phyloP scores from a whole-genome alignment of 2,329 filamentous ascomycete genomes.

The Penicillium rolfsii region DNA sequence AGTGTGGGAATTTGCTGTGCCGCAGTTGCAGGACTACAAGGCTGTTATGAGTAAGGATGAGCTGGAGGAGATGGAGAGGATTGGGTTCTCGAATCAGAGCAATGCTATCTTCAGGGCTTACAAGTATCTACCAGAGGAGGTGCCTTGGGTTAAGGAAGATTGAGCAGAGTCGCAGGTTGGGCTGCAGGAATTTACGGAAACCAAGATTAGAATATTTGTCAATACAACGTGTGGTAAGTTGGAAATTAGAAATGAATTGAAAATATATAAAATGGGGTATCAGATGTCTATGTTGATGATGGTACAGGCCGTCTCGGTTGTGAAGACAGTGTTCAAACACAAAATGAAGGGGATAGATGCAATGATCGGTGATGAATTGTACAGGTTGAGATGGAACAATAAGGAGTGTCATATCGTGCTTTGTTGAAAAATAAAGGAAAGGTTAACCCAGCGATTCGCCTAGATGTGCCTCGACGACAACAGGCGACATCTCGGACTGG shows the following conservation, averaged over 20 bases:
- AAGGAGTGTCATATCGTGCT: neutral
- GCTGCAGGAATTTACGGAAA: no score
- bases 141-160: constrained; percentile 43
- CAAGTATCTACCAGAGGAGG: constrained; percentile 46
- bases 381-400: neutral
- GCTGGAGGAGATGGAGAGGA: constrained; percentile 40
- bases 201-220: neutral
- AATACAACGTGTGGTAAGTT: neutral
- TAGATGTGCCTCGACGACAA: constrained; percentile 30
- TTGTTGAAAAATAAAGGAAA: neutral
- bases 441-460: constrained; percentile 38
- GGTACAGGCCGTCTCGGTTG: constrained; percentile 14
- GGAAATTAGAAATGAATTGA: neutral
- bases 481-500: constrained; percentile 16
- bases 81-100: constrained; percentile 44
- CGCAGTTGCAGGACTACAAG: constrained; percentile 46
- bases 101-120: constrained; percentile 54
- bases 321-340: constrained; percentile 5
- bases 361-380: neutral
- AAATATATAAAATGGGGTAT: constrained; percentile 16
- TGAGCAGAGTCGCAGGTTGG: neutral
- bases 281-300: constrained; percentile 20
- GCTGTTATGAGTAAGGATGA: constrained; percentile 27
- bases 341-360: constrained; percentile 10
- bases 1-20: constrained; percentile 52